Evolutionary conservation across 2,329 filamentous ascomycete species (phyloP).

Genomic region (Ascochyta rabiei): DNA sequence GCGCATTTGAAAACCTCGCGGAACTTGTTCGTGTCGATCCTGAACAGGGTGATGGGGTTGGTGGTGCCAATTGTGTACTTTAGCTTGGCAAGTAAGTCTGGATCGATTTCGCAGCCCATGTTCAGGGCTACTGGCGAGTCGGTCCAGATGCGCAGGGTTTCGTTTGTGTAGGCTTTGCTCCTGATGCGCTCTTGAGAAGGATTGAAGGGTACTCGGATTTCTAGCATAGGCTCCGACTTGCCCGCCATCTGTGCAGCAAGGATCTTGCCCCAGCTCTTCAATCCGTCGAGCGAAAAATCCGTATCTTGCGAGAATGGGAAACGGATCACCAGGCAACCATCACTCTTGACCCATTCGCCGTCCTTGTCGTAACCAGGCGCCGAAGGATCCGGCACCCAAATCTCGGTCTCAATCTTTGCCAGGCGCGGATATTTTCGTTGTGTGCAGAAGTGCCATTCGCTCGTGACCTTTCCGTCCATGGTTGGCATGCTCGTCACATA

Average conservation of each 20-base stretch:
- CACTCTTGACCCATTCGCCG: slow-evolving; percentile 57
- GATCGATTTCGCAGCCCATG: slow-evolving; percentile 52
- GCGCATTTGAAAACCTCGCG: slow-evolving; percentile 67
- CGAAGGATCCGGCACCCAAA: slow-evolving; percentile 73
- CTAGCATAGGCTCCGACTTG: slow-evolving; percentile 63
- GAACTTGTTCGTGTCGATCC: slow-evolving; percentile 64
- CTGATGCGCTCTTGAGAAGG: slow-evolving; percentile 65
- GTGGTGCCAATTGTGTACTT: slow-evolving; percentile 69
- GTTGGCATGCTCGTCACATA: slow-evolving; percentile 52
- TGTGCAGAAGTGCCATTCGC: slow-evolving; percentile 73
- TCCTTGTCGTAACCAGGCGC: slow-evolving; percentile 58
- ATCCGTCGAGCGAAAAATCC: slow-evolving; percentile 39
- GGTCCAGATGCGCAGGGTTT: slow-evolving; percentile 70
- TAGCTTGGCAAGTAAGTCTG: slow-evolving; percentile 67
- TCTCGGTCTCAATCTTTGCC: slow-evolving; percentile 68
- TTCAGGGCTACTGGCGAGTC: slow-evolving; percentile 59
- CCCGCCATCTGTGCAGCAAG: slow-evolving; percentile 42
- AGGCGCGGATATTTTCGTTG: slow-evolving; percentile 72
- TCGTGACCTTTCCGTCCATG: slow-evolving; percentile 49
- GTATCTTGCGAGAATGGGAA: slow-evolving; percentile 62
- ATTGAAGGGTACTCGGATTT: slow-evolving; percentile 70
- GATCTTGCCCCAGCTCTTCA: slow-evolving; percentile 42
- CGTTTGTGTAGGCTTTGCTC: slow-evolving; percentile 63
- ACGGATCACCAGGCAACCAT: slow-evolving; percentile 68
- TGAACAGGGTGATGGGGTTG: slow-evolving; percentile 71